These are phyloP conservation scores for Pulveroboletus ravenelii DNA, from an alignment of 768 basidiomycete genomes.

Conservation along the genomic window DNA sequence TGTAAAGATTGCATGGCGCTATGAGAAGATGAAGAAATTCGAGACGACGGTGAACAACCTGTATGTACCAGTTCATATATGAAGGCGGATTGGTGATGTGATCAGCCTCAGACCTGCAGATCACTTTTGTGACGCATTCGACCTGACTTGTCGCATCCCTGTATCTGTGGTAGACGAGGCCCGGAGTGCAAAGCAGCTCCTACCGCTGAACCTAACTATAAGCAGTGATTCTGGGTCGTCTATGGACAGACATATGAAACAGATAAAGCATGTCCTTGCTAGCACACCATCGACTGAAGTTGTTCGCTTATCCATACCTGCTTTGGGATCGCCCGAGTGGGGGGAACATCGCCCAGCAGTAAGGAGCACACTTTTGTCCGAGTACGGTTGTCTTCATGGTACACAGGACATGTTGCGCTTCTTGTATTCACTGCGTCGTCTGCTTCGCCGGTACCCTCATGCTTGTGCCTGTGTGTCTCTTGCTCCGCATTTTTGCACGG, in stretches of 20 bases:
- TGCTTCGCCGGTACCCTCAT: slow-evolving; percentile 53
- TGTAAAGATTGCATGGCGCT: slow-evolving; percentile 97
- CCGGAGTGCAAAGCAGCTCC: slow-evolving; percentile 35
- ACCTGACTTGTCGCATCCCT: slow-evolving; percentile 64
- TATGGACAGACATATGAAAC: slow-evolving; percentile 24
- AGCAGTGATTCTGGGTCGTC: slow-evolving; percentile 17
- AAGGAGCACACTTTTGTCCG: slow-evolving; percentile 14
- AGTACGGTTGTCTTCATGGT: slow-evolving; percentile 3
- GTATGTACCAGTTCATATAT: slow-evolving; percentile 38
- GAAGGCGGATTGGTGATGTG: slow-evolving; percentile 7
- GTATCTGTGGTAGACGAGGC: slow-evolving; percentile 44
- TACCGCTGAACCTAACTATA: slow-evolving; percentile 23
- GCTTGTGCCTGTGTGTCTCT: slow-evolving; percentile 68
- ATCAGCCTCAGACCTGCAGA: slow-evolving; percentile 42
- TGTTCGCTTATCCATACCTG: slow-evolving; percentile 58
- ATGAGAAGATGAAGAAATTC: slow-evolving; percentile 89
- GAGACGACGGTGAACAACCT: slow-evolving; percentile 69
- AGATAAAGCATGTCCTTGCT: slow-evolving; percentile 28
- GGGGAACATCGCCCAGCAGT: slow-evolving; percentile 59
- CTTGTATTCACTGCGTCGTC: slow-evolving; percentile 58
- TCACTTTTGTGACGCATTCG: slow-evolving; percentile 66
- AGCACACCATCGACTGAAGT: slow-evolving; percentile 32
- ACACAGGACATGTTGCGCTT: slow-evolving; percentile 66
- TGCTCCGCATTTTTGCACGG: slow-evolving; percentile 56
- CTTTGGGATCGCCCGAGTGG: slow-evolving; percentile 64